Base-by-base conservation (phyloP, 2,329 filamentous ascomycete genomes). In the Hypoxylon sp. region DNA sequence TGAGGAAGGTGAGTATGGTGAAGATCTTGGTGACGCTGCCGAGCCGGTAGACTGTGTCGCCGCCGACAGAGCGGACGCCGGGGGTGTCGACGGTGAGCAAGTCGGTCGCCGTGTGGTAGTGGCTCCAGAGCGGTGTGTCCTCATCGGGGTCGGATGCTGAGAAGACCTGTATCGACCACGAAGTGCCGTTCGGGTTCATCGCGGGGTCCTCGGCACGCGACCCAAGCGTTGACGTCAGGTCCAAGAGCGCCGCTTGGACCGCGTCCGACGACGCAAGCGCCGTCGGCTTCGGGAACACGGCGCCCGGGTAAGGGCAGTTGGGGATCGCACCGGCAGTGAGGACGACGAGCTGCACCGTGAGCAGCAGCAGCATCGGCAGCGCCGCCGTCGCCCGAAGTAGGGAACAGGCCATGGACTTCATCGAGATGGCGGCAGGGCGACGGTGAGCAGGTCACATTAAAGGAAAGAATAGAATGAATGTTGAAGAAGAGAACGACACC, bases 151-250 rank as follows among this genome's bases (percentile, higher is more conserved):
- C 62, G 2, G 67, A 65, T 3, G 65, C 61, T 8, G 67, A 67
- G 58, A 71, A 71, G 4, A 75, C 62, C 50, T 75, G 70, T 23
- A 75, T 67, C 37, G 72, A 73, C 68, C 73, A 75, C 41, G 71
- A 73, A 7, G 73, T 75, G n/a, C 58, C 63, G 50, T 74, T 69
- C 6, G 72, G 68, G 18, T 70, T 67, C 7, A 63, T 63, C 0
- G 52, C 62, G 29, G 69, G 59, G 43, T 70, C 67, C 4, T 40
- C 38, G 15, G 70, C 70, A 9, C 69, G 70, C 1, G 61, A 61
- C 10, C 65, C 47, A 46, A 76, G 70, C 0, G 66, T 66, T 3
- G 66, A 61, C 1, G 72, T 74, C 2, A 75, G 59, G 42, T 72
- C 70, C 31, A 63, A 63, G 10, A 75, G 37, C 5, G 69, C 72